Conservation (phyloP, 352 stramenopile genomes). For the Phytophthora podocarpi region DNA sequence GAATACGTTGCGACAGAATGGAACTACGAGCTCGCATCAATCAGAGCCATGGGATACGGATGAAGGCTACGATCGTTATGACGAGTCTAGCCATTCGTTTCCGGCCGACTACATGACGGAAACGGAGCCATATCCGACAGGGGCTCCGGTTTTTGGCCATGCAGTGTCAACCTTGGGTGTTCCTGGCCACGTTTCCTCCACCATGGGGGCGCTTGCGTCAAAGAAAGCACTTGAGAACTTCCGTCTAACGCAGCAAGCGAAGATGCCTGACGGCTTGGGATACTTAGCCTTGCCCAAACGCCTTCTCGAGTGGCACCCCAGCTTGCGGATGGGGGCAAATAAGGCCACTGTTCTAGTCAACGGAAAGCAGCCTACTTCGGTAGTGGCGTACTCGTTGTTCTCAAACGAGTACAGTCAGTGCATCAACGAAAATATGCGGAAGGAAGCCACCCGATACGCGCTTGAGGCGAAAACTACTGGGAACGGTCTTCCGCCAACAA, state of each 20-base stretch:
- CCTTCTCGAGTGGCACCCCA: constrained; percentile 84
- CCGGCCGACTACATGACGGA: constrained; percentile 52
- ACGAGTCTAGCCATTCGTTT: constrained; percentile 71
- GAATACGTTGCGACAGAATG: constrained; percentile 62
- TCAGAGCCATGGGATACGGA: constrained; percentile 69
- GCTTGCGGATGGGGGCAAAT: constrained; percentile 68
- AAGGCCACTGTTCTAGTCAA: constrained; percentile 83
- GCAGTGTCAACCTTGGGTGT: constrained; percentile 38
- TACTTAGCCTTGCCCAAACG: constrained; percentile 82
- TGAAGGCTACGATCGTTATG: constrained; percentile 64
- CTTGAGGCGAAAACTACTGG: constrained; percentile 31
- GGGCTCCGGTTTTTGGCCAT: constrained; percentile 18
- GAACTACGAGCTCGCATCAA: constrained; percentile 39
- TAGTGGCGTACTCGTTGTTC: constrained; percentile 86
- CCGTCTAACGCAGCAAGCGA: constrained; percentile 62
- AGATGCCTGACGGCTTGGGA: constrained; percentile 60
- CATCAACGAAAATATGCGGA: constrained; percentile 75
- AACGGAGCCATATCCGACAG: constrained; percentile 23
- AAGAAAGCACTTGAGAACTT: constrained; percentile 71
- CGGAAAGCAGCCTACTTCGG: constrained; percentile 78
- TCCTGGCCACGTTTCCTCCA: constrained; percentile 54
- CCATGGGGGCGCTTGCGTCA: constrained; percentile 67
- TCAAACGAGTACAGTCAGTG: constrained; percentile 82
- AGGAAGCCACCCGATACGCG: constrained; percentile 48
- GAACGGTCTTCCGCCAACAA: constrained; percentile 37